Conservation (phyloP, 805 yeast species). For the Saturnispora kantuleensis region DNA sequence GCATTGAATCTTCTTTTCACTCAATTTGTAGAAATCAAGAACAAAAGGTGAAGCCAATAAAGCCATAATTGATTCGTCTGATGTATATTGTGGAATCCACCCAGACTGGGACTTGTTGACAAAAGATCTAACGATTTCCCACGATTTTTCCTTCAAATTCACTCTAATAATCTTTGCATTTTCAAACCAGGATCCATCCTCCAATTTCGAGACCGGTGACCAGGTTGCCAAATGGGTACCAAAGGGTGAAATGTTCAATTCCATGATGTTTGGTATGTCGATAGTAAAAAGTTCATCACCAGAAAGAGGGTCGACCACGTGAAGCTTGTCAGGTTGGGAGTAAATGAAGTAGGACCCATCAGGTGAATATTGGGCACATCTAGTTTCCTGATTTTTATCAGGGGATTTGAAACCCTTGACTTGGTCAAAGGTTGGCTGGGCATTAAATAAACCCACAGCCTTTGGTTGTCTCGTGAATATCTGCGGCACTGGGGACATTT, state of each 20-base stretch:
- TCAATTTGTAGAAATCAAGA: conserved; percentile 54
- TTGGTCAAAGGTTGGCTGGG: conserved; percentile 31
- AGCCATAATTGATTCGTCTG: conserved; percentile 66
- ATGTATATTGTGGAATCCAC: conserved; percentile 88
- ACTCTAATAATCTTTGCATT: conserved; percentile 74
- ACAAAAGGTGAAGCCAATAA: conserved; percentile 43
- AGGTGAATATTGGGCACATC: conserved; percentile 57
- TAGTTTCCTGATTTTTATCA: conserved; percentile 33
- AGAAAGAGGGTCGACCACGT: conserved; percentile 44
- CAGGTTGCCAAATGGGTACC: conserved; percentile 79
- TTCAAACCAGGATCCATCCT: conserved; percentile 62
- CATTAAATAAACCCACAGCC: conserved; percentile 41
- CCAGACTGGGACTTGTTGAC: conserved; percentile 76
- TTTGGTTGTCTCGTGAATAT: conserved; percentile 39
- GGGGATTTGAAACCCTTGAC: conserved; percentile 26
- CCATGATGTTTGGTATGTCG: conserved; percentile 60
- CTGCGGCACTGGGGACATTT: conserved; percentile 22
- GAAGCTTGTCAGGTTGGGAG: conserved; percentile 54
- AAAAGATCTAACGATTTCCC: conserved; percentile 36
- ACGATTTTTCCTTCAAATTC: conserved; percentile 14
- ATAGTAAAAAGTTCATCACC: conserved; percentile 40
- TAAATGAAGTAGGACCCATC: conserved; percentile 63
- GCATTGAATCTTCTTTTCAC: conserved; percentile 42
- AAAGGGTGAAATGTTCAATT: conserved; percentile 78
- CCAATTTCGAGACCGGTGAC: conserved; percentile 68